Conservation (phyloP, 768 basidiomycete species). For the Mycena capillaripes region DNA sequence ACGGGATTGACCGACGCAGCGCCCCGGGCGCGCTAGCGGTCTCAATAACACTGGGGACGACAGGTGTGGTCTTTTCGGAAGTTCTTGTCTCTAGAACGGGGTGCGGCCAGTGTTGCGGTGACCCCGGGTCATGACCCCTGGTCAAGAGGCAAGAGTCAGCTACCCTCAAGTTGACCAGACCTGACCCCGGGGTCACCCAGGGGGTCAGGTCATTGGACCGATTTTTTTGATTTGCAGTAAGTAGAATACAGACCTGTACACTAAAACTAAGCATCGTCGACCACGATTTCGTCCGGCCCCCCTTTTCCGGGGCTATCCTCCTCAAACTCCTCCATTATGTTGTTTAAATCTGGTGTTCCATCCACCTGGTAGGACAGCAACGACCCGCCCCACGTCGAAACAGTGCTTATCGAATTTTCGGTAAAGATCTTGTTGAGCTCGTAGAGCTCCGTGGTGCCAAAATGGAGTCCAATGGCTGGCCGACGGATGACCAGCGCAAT, state of each 20-base stretch:
- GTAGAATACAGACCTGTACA: too few species aligned
- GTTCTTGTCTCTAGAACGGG: too few species aligned
- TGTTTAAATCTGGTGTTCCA: background rate
- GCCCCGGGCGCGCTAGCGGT: too few species aligned
- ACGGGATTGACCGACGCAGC: too few species aligned
- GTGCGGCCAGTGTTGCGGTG: slow-evolving; percentile 3
- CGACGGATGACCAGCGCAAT: background rate
- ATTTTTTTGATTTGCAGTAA: background rate
- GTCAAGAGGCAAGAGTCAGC: background rate
- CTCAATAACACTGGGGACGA: too few species aligned
- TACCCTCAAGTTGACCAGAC: background rate
- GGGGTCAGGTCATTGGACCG: background rate
- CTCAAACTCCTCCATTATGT: background rate
- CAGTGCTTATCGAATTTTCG: background rate
- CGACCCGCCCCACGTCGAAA: background rate
- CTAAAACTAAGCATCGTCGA: background rate
- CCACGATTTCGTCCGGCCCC: background rate
- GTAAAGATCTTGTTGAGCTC: background rate
- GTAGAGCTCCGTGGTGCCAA: background rate
- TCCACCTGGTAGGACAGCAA: slow-evolving; percentile 3
- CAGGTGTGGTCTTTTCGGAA: too few species aligned
- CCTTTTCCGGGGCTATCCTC: background rate
- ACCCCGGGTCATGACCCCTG: background rate
- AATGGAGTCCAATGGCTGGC: background rate
- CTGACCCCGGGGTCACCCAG: background rate